Evolutionary conservation across 768 basidiomycete genomes (phyloP), one percentile per base, ranked within the genome.

Genomic region (Boletellus sp.): DNA sequence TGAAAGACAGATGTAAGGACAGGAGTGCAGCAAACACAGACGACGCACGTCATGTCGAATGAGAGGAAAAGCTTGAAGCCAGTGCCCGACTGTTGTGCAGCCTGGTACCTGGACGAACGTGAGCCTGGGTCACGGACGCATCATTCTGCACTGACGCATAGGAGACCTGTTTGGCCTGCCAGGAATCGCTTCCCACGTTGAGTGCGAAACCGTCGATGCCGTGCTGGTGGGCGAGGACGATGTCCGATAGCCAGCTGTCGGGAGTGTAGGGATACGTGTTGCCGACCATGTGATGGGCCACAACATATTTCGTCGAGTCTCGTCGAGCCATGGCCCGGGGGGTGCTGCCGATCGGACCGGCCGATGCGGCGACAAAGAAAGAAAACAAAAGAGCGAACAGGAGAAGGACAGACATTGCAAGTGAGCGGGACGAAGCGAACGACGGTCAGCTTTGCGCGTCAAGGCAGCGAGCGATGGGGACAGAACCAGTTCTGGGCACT

Each of bases 51-150:
- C 88, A 88, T 89, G 60, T 91, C 89, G 42, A 90, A 78, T 13
- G 85, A 88, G 51, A 90, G 59, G 68, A 89, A 90, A 43, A 91
- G 70, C 62, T 85, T 83, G 73, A 90, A 89, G 44, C 72, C 71
- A 10, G 78, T 70, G 16, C 73, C 75, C 22, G 75, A 74, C 42
- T 76, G 70, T 16, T 61, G 60, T 4, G 85, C 84, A 28, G 84
- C 81, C 38, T 73, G 61, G 60, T 80, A 88, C 13, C 81, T 78
- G 59, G 49, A 33, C 20, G 55, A 48, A 56, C 26, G 36, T 66
- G 34, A 59, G 58, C 38, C 17, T 50, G 34, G 52, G 58, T 55
- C 22, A 42, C 47, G 32, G 32, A 43, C 5, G 26, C 39, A 43
- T 45, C 31, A 26, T 26, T 19, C 40, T 28, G 24, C 16, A 72